Evolutionary conservation across 169 alveolate genomes (phyloP), one percentile per base, ranked within the genome.

Genomic region (Eimeria necatrix): DNA sequence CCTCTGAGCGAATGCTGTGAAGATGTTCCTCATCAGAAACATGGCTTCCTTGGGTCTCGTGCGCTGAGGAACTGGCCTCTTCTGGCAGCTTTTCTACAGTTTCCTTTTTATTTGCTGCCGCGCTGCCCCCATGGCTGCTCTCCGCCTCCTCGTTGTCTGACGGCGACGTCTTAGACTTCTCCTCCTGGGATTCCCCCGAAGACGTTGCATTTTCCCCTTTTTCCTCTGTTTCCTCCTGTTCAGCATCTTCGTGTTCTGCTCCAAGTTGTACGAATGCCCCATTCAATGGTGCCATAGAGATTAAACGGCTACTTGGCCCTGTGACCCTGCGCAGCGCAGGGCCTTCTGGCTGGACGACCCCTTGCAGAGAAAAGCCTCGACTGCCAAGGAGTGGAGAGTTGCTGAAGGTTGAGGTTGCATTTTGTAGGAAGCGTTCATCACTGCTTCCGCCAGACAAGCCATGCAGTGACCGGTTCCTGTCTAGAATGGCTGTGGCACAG

Each of bases 251-350:
- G 14, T 5, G 14, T n/a, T 80, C 89, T 22, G 89, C 48, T 49
- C 24, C 71, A 0, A 51, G 89, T 60, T 80, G 89, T 49, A 80
- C 71, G 48, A 80, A 53, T n/a, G 73, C 48, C 22, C 32, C 73
- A 16, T 8, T 5, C 3, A 48, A 70, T 2, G 56, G 4, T 14
- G 10, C 49, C 70, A 46, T 0, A 14, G 46, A 68, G 7, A 41
- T 18, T 0, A 51, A 16, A 53, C n/a, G 12, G 22, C 56, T 48
- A 2, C 51, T 1, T 6, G 71, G 4, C 14, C 26, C 73, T 16
- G 52, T 20, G 24, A 4, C 73, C 68, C 51, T 48, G 71, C 51
- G 71, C 24, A 80, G 73, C 73, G 56, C 4, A 22, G 52, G 9
- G 32, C 71, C 24, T 6, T 53, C 89, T 22, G 20, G 89, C 14